Evolutionary conservation across 192 early-diverging fungal species (phyloP).

Genomic region (Umbelopsis ramanniana): DNA sequence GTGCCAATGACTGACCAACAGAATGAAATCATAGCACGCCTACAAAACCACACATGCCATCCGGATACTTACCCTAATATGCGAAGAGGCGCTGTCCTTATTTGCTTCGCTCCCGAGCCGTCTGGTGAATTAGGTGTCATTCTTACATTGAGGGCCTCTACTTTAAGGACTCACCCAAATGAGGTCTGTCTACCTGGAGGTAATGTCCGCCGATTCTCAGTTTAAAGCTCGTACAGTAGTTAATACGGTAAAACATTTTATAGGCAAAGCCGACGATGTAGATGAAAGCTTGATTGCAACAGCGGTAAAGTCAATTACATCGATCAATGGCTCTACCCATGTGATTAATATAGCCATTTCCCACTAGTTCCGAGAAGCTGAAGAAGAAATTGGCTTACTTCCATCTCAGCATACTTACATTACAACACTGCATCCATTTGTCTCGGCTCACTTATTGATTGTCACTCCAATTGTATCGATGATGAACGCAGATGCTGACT

Average conservation of each 20-base stretch:
- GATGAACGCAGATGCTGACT: conserved; percentile 2
- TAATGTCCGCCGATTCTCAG: not conserved
- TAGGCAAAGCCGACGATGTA: not conserved
- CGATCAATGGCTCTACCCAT: not conserved
- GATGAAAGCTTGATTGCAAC: conserved; percentile 14
- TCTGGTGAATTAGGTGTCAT: not conserved
- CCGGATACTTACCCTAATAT: conserved; percentile 8
- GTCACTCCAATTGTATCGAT: conserved; percentile 9
- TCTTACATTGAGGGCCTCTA: not conserved
- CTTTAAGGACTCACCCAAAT: conserved; percentile 2
- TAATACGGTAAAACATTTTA: not conserved
- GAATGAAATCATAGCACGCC: not conserved
- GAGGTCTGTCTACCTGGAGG: conserved; percentile 12
- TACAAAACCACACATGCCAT: not conserved
- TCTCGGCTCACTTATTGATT: not conserved
- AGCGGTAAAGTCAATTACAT: not conserved
- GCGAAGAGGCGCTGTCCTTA: not conserved
- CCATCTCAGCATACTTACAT: conserved; percentile 15
- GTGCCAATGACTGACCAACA: not conserved
- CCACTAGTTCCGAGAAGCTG: conserved; percentile 3
- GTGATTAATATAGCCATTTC: not conserved
- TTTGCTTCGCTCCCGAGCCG: not conserved
- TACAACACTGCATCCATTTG: conserved; percentile 3
- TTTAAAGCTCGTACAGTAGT: not conserved
- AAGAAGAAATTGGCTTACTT: conserved; percentile 4